These are phyloP conservation scores for Neophaeococcomyces mojaviensis DNA, from an alignment of 2,329 filamentous ascomycete species.

Conservation along the genomic window DNA sequence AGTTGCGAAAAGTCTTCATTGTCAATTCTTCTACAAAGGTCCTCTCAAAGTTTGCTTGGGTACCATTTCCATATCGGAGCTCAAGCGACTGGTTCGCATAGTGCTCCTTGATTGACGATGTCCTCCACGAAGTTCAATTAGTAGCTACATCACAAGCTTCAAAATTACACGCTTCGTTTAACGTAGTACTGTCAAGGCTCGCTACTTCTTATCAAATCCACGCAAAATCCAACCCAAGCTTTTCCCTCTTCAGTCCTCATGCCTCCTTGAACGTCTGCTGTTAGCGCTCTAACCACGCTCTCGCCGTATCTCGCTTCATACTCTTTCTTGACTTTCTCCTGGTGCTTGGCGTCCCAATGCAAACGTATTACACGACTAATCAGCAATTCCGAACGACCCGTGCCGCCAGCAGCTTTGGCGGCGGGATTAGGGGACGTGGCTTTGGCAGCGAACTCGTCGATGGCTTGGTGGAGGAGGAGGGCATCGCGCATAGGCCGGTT, in stretches of 20 bases:
- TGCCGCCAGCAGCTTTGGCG: conserved; percentile 27
- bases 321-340: conserved; percentile 69
- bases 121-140: no score
- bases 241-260: conserved; percentile 25
- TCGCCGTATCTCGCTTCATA: conserved; percentile 70
- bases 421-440: neutral
- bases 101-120: no score
- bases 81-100: no score
- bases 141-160: no score
- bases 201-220: conserved; percentile 15
- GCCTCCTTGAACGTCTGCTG: conserved; percentile 61
- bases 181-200: no score
- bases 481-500: conserved; percentile 92
- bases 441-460: conserved; percentile 59
- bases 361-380: conserved; percentile 80
- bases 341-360: conserved; percentile 84
- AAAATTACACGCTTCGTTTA: no score
- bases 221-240: conserved; percentile 20
- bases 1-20: no score
- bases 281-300: conserved; percentile 69
- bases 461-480: conserved; percentile 80
- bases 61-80: no score
- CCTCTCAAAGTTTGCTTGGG: no score
- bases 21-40: no score
- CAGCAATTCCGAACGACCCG: conserved; percentile 75